Evolutionary conservation across 2,329 filamentous ascomycete genomes (phyloP), one percentile per base, ranked within the genome.

Genomic region (Penicillium sp.): DNA sequence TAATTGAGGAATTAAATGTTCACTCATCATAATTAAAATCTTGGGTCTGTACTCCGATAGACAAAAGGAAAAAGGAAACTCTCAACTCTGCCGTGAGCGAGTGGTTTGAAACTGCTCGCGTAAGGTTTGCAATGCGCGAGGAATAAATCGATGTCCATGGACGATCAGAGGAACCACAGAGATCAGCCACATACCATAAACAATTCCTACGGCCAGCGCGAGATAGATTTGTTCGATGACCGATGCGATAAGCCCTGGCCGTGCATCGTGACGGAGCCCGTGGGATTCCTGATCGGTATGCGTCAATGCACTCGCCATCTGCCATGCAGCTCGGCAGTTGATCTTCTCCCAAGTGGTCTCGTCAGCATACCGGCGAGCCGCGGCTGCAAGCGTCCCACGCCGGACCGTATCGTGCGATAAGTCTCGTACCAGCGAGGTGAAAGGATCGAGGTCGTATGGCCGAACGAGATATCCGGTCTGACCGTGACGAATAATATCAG

Each of bases 261-360:
- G 30, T 25, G 48, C 13, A 37, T 27, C 30, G 29, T 39, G 32
- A 22, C 44, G 35, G 11, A 15, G 30, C 9, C 40, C 34, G 15
- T 48, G 42, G 8, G 46, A 50, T 27, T 50, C 44, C 13, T 42
- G 43, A 29, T 53, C 43, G 2, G 42, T 30, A 22, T 38, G 38
- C 31, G 66, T 16, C 14, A 73, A 61, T 30, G 73, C 66, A 11
- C 70, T 65, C 2, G 71, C 65, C 64, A 84, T 76, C 40, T 76
- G 73, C 72, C 77, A 78, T 2, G 81, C 81, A 1, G 83, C 80
- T 32, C 75, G 76, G 51, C 82, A 81, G 63, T 82, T 82, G 59
- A 84, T 82, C 62, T 75, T 80, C 41, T 83, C 79, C 82, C 81
- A 85, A 0, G 79, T 84, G 2, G 76, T 79, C 32, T 79, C 70